Percentiles rank a stretch among this genome's conserved stretches.
Conservation (phyloP, 2,329 filamentous ascomycete species). For the Lizonia empirigonia region DNA sequence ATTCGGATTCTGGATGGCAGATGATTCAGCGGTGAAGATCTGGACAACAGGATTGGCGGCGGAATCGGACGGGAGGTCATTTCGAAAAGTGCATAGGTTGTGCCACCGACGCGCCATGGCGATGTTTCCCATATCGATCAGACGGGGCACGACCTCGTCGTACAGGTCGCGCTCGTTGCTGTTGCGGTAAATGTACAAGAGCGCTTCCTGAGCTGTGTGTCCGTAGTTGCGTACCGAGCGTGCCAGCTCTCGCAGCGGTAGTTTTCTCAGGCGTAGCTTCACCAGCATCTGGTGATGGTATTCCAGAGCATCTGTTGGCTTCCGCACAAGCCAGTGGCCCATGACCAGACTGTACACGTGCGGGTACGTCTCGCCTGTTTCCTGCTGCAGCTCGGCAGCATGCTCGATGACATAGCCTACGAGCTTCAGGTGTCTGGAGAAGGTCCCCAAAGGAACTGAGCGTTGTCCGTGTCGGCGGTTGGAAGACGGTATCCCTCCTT, state of each 20-base stretch:
- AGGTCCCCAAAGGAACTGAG: conserved; percentile 54
- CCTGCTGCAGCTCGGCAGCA: conserved; percentile 49
- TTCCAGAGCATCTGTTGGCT: conserved; percentile 25
- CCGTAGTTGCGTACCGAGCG: conserved; percentile 24
- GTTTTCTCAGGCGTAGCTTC: conserved; percentile 29
- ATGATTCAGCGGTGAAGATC: conserved; percentile 36
- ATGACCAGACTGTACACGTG: conserved; percentile 55
- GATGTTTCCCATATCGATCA: conserved; percentile 37
- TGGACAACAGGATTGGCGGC: conserved; percentile 37
- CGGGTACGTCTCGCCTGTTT: conserved; percentile 43
- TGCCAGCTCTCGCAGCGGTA: conserved; percentile 34
- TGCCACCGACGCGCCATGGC: conserved; percentile 49
- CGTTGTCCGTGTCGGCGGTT: conserved; percentile 42
- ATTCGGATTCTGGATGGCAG: conserved; percentile 13
- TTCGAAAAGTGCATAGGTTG: conserved; percentile 41
- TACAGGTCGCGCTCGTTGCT: conserved; percentile 50
- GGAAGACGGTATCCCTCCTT: conserved; percentile 49
- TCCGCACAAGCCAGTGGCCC: conserved; percentile 43
- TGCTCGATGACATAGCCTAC: conserved; percentile 49
- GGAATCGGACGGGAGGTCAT: conserved; percentile 47
- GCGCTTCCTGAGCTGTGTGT: conserved; percentile 18
- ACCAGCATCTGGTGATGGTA: conserved; percentile 36
- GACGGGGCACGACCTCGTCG: conserved; percentile 46
- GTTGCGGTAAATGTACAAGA: conserved; percentile 48
- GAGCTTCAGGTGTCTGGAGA: conserved; percentile 48